Percentiles rank a stretch among this genome's conserved stretches.
Evolutionary conservation across 1,284 basidiomycete species (phyloP).

Genomic region (Boletus coffeatus): DNA sequence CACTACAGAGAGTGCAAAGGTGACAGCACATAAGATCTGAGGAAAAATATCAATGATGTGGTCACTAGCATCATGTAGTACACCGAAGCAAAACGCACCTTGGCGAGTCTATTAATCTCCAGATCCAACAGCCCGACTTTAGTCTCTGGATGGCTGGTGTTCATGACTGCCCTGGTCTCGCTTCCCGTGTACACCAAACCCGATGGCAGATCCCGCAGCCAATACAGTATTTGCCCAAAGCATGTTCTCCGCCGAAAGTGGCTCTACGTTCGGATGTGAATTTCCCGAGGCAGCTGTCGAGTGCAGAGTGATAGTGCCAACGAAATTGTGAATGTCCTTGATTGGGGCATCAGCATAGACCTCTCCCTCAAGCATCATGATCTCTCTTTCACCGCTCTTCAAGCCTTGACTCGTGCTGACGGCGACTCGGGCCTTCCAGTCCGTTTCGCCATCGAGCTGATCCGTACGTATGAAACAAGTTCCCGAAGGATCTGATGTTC

Average conservation of each 20-base stretch:
- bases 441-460: constrained; percentile 98
- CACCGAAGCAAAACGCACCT: constrained; percentile 46
- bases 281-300: constrained; percentile 38
- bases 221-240: constrained; percentile 98
- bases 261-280: constrained; percentile 59
- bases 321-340: constrained; percentile 96
- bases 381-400: constrained; percentile 42
- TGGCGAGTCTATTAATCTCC: constrained; percentile 95
- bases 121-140: constrained; percentile 91
- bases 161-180: constrained; percentile 98
- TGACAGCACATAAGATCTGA: constrained; percentile 91
- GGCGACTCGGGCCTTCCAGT: constrained; percentile 96
- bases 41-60: neutral
- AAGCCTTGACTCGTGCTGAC: constrained; percentile 36
- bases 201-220: constrained; percentile 90
- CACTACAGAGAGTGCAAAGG: constrained; percentile 85
- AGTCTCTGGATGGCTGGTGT: constrained; percentile 94
- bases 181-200: constrained; percentile 90
- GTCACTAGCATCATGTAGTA: neutral
- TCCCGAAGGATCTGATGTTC: constrained; percentile 82
- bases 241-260: constrained; percentile 89
- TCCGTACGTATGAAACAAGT: constrained; percentile 98
- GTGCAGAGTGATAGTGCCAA: constrained; percentile 87
- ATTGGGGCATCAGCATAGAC: constrained; percentile 92
- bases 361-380: constrained; percentile 75